Evolutionary conservation across 129 eudicot species (phyloP).

Genomic region (Flaveria trinervia): DNA sequence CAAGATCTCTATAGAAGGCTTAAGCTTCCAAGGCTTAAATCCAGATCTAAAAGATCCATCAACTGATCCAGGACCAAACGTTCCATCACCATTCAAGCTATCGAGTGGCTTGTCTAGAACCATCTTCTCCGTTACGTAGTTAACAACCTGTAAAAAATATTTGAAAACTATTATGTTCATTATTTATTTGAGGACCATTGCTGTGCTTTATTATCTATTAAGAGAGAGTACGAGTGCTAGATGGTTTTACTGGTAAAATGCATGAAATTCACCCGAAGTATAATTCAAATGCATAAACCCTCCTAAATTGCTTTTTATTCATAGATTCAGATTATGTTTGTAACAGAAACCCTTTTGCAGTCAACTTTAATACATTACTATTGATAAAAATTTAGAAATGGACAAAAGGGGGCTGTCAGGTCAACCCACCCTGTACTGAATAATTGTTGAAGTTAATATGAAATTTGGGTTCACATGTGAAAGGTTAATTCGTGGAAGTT

Average conservation of each 20-base stretch:
- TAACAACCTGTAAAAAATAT: constrained; percentile 62
- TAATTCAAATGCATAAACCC: background rate
- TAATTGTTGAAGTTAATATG: too few species aligned
- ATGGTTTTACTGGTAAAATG: background rate
- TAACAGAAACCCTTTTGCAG: background rate
- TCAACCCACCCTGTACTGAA: background rate
- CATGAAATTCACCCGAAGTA: background rate
- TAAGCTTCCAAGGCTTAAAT: constrained; percentile 76
- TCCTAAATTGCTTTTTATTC: background rate
- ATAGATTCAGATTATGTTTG: background rate
- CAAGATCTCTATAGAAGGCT: constrained; percentile 81
- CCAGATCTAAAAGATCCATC: constrained; percentile 64
- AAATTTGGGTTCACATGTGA: too few species aligned
- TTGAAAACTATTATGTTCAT: background rate
- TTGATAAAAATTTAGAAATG: background rate
- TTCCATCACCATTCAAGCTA: constrained; percentile 53
- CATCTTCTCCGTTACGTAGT: constrained; percentile 88
- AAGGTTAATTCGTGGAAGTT: too few species aligned
- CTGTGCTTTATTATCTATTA: background rate
- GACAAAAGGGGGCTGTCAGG: background rate
- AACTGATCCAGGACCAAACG: constrained; percentile 52
- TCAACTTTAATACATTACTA: background rate
- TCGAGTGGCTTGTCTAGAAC: constrained; percentile 86
- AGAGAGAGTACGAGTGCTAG: background rate
- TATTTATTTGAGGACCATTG: background rate